Evolutionary conservation across 2,329 filamentous ascomycete species (phyloP).

Genomic region (Tolypocladium guangdongense): DNA sequence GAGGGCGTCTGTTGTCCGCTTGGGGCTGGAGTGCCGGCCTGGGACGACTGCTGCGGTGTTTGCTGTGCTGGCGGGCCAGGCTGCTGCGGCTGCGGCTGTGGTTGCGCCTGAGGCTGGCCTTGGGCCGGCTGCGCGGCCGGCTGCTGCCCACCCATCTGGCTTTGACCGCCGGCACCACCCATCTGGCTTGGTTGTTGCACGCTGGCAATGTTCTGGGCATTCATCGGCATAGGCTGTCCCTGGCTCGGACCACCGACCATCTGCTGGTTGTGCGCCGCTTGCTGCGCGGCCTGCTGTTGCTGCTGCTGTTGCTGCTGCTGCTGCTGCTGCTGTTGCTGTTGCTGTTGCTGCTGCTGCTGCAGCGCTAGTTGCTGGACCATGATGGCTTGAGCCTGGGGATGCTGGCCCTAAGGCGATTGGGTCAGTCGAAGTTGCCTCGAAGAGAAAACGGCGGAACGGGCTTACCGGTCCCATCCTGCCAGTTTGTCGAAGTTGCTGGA

Average conservation of each 20-base stretch:
- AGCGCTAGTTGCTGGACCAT: slow-evolving; percentile 38
- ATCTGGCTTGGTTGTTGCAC: slow-evolving; percentile 18
- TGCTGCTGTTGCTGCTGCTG: slow-evolving; percentile 19
- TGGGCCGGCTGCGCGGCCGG: slow-evolving; percentile 14
- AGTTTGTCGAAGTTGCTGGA: slow-evolving; percentile 36
- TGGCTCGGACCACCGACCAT: slow-evolving; percentile 30
- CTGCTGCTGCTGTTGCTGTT: slow-evolving; percentile 32
- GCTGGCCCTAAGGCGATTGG: slow-evolving; percentile 12
- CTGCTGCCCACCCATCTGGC: slow-evolving; percentile 8
- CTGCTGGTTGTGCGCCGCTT: slow-evolving; percentile 25
- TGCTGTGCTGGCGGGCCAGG: slow-evolving; percentile 22
- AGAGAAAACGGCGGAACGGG: background rate
- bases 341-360: slow-evolving; percentile 30
- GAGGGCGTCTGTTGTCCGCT: slow-evolving; percentile 36
- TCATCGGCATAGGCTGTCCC: slow-evolving; percentile 38
- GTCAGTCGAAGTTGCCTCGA: background rate
- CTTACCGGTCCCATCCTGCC: slow-evolving; percentile 31
- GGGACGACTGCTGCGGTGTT: slow-evolving; percentile 31
- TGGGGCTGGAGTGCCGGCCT: slow-evolving; percentile 29
- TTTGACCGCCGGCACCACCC: slow-evolving; percentile 6
- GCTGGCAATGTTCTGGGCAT: slow-evolving; percentile 32
- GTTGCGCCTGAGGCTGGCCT: slow-evolving; percentile 21
- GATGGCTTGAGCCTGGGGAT: slow-evolving; percentile 25
- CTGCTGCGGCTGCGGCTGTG: slow-evolving; percentile 25
- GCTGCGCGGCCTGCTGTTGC: slow-evolving; percentile 20